These are phyloP conservation scores for Amanita phalloides DNA, from an alignment of 768 basidiomycete genomes.

Conservation along the genomic window DNA sequence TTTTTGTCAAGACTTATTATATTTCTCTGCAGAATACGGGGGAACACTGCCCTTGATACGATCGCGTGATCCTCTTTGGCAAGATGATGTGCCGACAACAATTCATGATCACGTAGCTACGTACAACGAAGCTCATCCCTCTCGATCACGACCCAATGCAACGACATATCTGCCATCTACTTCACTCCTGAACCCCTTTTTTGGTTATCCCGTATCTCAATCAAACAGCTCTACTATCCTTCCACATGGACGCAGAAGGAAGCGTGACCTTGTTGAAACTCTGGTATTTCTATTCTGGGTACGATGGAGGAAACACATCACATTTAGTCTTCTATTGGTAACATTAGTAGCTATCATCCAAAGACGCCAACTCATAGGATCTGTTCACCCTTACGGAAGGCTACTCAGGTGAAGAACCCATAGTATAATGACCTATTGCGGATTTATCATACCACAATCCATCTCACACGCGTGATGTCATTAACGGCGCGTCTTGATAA, in stretches of 20 bases:
- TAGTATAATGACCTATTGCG: background rate
- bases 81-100: slow-evolving; percentile 11
- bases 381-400: slow-evolving; percentile 13
- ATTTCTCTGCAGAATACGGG: slow-evolving; percentile 46
- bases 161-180: slow-evolving; percentile 35
- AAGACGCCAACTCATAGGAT: slow-evolving; percentile 12
- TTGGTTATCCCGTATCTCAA: slow-evolving; percentile 51
- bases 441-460: background rate
- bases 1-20: slow-evolving; percentile 7
- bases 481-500: background rate
- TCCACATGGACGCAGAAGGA: slow-evolving; percentile 54
- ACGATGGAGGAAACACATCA: slow-evolving; percentile 43
- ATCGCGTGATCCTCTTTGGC: slow-evolving; percentile 39
- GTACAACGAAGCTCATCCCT: slow-evolving; percentile 7
- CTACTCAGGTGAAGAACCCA: background rate
- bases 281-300: slow-evolving; percentile 56
- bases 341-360: slow-evolving; percentile 18
- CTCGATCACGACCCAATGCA: slow-evolving; percentile 9
- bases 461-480: background rate
- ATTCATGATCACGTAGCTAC: slow-evolving; percentile 4
- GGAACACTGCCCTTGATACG: slow-evolving; percentile 45
- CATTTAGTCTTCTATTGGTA: slow-evolving; percentile 21
- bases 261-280: slow-evolving; percentile 56
- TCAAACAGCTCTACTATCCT: slow-evolving; percentile 22
- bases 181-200: slow-evolving; percentile 63